Evolutionary conservation across 73 alveolate species (phyloP).

Genomic region (Paramecium caudatum): DNA sequence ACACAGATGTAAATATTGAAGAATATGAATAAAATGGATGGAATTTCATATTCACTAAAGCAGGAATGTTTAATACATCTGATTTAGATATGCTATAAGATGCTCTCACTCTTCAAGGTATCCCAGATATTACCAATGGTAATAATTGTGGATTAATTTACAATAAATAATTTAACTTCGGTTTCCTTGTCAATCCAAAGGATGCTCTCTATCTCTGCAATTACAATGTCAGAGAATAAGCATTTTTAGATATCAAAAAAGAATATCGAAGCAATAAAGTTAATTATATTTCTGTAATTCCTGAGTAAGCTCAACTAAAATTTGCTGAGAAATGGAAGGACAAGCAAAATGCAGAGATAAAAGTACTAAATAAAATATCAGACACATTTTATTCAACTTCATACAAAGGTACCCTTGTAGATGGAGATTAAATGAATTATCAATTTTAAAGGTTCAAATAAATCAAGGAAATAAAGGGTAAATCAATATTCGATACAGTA

Average conservation of each 20-base stretch:
- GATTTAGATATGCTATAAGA: conserved; percentile 71
- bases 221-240: conserved; percentile 70
- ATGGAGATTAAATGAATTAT: conserved; percentile 67
- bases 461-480: conserved; percentile 72
- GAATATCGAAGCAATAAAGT: conserved; percentile 73
- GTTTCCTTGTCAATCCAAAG: conserved; percentile 67
- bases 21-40: conserved; percentile 74
- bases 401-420: conserved; percentile 91
- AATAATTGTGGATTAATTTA: conserved; percentile 67
- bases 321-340: conserved; percentile 85
- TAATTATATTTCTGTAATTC: conserved; percentile 83
- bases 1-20: conserved; percentile 59
- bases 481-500: conserved; percentile 2
- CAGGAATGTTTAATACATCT: conserved; percentile 72
- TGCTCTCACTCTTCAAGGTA: conserved; percentile 67
- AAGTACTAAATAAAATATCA: conserved; percentile 70
- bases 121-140: conserved; percentile 75
- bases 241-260: not conserved
- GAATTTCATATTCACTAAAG: conserved; percentile 67
- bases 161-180: conserved; percentile 55
- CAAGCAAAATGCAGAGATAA: conserved; percentile 76
- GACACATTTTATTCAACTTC: conserved; percentile 92
- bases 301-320: conserved; percentile 82
- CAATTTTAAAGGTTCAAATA: conserved; percentile 71
- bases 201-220: conserved; percentile 72